A percentile compares a stretch with the other conserved stretches of the same genome.
phyloP scores from a whole-genome alignment of 2,329 filamentous ascomycete species.

The Penicillium oxalicum region DNA sequence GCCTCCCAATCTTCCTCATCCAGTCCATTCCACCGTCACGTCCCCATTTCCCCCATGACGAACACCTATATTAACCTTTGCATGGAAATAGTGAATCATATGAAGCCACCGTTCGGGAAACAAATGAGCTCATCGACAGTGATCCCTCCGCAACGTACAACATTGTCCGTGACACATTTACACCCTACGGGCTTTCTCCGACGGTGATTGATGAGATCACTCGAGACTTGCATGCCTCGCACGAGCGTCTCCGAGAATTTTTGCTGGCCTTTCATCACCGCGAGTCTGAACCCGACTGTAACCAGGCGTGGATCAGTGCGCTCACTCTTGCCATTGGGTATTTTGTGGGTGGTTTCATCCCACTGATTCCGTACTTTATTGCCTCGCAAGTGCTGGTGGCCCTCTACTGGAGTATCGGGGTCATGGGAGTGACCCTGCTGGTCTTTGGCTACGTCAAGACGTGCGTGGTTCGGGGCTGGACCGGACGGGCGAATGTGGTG shows the following conservation, averaged over 20 bases:
- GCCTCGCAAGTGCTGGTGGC: slow-evolving; percentile 42
- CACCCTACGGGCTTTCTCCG: slow-evolving; percentile 36
- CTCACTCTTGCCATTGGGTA: slow-evolving; percentile 63
- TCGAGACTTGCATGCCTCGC: slow-evolving; percentile 32
- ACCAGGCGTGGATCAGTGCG: slow-evolving; percentile 49
- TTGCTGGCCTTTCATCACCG: slow-evolving; percentile 46
- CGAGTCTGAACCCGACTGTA: slow-evolving; percentile 40
- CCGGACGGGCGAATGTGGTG: slow-evolving; percentile 41
- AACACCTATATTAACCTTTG: too few species aligned
- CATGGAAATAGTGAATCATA: slow-evolving; percentile 37
- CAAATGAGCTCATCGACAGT: slow-evolving; percentile 35
- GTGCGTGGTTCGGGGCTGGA: slow-evolving; percentile 43
- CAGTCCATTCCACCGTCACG: too few species aligned
- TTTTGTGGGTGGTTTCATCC: slow-evolving; percentile 65
- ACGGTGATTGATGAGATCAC: slow-evolving; percentile 33
- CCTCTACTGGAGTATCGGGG: slow-evolving; percentile 45
- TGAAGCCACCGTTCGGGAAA: slow-evolving; percentile 41
- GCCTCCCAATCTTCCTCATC: too few species aligned
- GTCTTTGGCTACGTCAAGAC: slow-evolving; percentile 43
- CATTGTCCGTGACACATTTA: slow-evolving; percentile 40
- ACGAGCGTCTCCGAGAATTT: slow-evolving; percentile 41
- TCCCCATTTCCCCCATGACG: not conserved
- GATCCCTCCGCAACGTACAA: slow-evolving; percentile 33
- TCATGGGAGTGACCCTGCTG: slow-evolving; percentile 39
- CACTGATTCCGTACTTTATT: slow-evolving; percentile 64